Conservation (phyloP, 805 yeast genomes). For the Ogataea degrootiae region DNA sequence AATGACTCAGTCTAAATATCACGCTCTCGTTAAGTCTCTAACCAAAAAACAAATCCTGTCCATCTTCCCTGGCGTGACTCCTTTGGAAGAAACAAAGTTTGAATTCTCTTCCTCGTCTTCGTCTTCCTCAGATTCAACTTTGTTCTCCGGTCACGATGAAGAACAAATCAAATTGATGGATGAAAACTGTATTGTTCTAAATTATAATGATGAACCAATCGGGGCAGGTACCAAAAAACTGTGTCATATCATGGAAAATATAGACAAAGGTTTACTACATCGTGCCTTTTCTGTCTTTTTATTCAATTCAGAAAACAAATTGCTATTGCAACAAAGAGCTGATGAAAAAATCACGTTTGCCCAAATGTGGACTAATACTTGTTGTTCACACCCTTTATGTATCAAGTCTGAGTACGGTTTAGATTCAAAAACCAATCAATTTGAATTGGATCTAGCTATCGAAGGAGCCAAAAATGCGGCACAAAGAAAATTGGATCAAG, state of each 20-base stretch:
- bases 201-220: slow-evolving; percentile 78
- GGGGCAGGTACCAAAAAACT: slow-evolving; percentile 94
- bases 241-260: slow-evolving; percentile 84
- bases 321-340: slow-evolving; percentile 92
- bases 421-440: slow-evolving; percentile 19
- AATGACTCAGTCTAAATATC: slow-evolving; percentile 29
- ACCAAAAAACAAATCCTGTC: slow-evolving; percentile 44
- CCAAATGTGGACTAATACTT: slow-evolving; percentile 96
- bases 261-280: slow-evolving; percentile 81
- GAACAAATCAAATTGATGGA: slow-evolving; percentile 96
- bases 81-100: slow-evolving; percentile 57
- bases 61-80: slow-evolving; percentile 64
- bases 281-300: slow-evolving; percentile 95
- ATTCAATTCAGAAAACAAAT: slow-evolving; percentile 70
- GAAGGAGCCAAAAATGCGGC: slow-evolving; percentile 86
- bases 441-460: slow-evolving; percentile 52
- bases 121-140: slow-evolving; percentile 7
- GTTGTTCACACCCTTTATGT: slow-evolving; percentile 97
- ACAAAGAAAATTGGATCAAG: slow-evolving; percentile 87
- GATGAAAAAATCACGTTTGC: slow-evolving; percentile 96
- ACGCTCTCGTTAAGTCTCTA: slow-evolving; percentile 50
- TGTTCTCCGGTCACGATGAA: slow-evolving; percentile 85
- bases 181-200: slow-evolving; percentile 91
- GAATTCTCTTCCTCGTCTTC: slow-evolving; percentile 21
- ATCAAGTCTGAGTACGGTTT: slow-evolving; percentile 75